Conservation (phyloP, 2,329 filamentous ascomycete genomes). For the Fusarium dimerum region DNA sequence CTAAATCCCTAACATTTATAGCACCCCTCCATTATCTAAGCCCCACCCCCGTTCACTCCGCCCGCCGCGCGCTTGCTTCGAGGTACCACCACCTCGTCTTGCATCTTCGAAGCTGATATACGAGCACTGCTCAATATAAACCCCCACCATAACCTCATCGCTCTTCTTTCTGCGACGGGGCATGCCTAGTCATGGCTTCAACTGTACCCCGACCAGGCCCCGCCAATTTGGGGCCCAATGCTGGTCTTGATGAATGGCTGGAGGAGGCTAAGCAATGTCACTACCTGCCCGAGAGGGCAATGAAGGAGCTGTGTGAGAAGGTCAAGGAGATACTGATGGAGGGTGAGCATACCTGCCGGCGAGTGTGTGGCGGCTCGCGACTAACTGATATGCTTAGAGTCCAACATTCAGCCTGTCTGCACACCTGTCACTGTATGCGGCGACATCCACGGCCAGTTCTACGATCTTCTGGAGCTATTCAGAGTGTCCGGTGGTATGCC, state of each 20-base stretch:
- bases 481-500: conserved; percentile 96
- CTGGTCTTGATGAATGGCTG: conserved; percentile 93
- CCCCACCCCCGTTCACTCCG: conserved; percentile 31
- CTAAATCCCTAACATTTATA: conserved; percentile 18
- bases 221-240: conserved; percentile 78
- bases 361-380: conserved; percentile 1
- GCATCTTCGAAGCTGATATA: conserved; percentile 23
- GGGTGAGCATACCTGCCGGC: conserved; percentile 52
- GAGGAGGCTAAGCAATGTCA: conserved; percentile 96
- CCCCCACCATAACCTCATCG: conserved; percentile 17
- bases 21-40: conserved; percentile 31
- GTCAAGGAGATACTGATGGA: conserved; percentile 99
- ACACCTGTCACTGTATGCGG: conserved; percentile 97
- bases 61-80: conserved; percentile 8
- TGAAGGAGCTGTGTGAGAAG: conserved; percentile 99
- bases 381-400: conserved; percentile 60
- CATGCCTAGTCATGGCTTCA: conserved; percentile 39
- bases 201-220: conserved; percentile 85
- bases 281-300: conserved; percentile 91
- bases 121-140: conserved; percentile 10
- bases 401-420: conserved; percentile 96
- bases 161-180: conserved; percentile 25
- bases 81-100: conserved; percentile 27
- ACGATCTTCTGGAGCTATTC: conserved; percentile 95
- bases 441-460: conserved; percentile 98